Conservation (phyloP, 1,139 yeast species). For the Pichia sp. region DNA sequence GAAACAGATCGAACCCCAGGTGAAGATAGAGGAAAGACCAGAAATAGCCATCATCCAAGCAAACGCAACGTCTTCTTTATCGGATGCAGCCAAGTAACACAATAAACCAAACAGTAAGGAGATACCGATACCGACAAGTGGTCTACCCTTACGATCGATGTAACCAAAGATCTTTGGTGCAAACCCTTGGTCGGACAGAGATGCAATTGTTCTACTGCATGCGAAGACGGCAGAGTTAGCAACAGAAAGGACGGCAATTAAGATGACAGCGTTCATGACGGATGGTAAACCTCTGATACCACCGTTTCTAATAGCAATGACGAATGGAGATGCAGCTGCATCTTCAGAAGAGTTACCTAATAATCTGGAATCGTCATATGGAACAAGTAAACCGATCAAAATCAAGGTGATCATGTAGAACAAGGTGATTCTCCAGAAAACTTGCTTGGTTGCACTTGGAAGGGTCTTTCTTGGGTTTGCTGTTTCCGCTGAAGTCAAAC, state of each 20-base stretch:
- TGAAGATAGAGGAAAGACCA: constrained; percentile 75
- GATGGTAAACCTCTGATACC: constrained; percentile 48
- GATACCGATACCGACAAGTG: constrained; percentile 56
- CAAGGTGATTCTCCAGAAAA: constrained; percentile 62
- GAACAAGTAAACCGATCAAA: constrained; percentile 54
- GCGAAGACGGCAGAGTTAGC: constrained; percentile 75
- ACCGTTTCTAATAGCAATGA: constrained; percentile 47
- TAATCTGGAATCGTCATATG: constrained; percentile 51
- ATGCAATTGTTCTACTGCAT: constrained; percentile 73
- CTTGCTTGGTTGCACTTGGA: constrained; percentile 66
- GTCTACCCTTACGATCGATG: constrained; percentile 70
- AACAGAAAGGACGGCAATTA: constrained; percentile 62
- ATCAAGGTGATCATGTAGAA: constrained; percentile 57
- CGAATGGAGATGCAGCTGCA: constrained; percentile 49
- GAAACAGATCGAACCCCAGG: constrained; percentile 74
- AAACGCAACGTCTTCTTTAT: constrained; percentile 60
- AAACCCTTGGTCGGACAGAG: constrained; percentile 76
- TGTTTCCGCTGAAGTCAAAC: constrained; percentile 80
- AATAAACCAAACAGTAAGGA: constrained; percentile 62
- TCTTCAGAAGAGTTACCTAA: constrained; percentile 38
- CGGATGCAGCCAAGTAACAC: constrained; percentile 67
- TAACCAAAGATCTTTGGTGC: constrained; percentile 71
- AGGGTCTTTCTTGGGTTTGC: constrained; percentile 62
- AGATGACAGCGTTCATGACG: constrained; percentile 64
- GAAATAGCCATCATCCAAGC: constrained; percentile 79